Evolutionary conservation across 257 asterid species (phyloP).

Genomic region (Agastache rugosa): DNA sequence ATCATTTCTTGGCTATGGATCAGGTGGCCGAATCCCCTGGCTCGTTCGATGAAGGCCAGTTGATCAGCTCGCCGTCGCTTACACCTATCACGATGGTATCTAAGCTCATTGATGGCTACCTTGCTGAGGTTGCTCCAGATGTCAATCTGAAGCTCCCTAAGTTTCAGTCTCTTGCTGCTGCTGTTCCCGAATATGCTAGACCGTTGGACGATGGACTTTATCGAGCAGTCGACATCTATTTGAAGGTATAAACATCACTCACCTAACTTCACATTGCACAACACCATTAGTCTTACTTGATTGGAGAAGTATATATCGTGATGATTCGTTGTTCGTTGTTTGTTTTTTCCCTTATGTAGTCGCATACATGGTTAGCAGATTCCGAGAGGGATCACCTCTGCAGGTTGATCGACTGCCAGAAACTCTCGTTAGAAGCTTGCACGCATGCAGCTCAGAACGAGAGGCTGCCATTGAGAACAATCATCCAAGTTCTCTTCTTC

Average conservation of each 20-base stretch:
- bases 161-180: slow-evolving; percentile 86
- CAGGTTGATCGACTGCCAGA: slow-evolving; percentile 97
- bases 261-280: neutral
- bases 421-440: slow-evolving; percentile 95
- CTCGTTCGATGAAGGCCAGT: slow-evolving; percentile 68
- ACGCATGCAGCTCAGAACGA: slow-evolving; percentile 99
- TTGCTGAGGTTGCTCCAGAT: slow-evolving; percentile 97
- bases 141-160: slow-evolving; percentile 86
- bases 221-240: slow-evolving; percentile 90
- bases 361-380: slow-evolving; percentile 95
- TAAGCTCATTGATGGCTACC: slow-evolving; percentile 88
- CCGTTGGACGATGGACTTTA: slow-evolving; percentile 97
- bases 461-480: slow-evolving; percentile 80
- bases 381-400: slow-evolving; percentile 91
- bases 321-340: neutral
- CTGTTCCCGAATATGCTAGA: slow-evolving; percentile 92
- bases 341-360: slow-evolving; percentile 60
- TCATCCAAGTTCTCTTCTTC: slow-evolving; percentile 96
- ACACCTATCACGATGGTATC: slow-evolving; percentile 95
- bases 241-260: slow-evolving; percentile 61
- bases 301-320: neutral
- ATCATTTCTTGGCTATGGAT: slow-evolving; percentile 88
- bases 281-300: neutral
- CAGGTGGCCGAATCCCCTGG: slow-evolving; percentile 81
- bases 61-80: slow-evolving; percentile 83